Base-by-base conservation (phyloP, 306 rosid species). In the Hylodesmum podocarpum region DNA sequence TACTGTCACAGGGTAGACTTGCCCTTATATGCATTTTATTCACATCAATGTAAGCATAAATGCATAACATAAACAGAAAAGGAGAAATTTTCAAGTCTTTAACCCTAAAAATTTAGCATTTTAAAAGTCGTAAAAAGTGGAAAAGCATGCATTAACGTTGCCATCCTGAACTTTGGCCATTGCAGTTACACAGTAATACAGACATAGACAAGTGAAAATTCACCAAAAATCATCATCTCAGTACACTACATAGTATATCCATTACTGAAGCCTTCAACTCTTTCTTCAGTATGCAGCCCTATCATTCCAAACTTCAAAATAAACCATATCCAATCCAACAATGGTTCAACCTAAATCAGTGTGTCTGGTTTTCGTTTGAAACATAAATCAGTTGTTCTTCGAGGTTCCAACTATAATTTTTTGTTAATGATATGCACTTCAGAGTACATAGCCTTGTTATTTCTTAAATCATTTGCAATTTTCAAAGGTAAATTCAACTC, bases 151-250 rank as follows among this genome's bases (percentile, higher is more conserved):
- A 57, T 69, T 46, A 40, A 22, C 40, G 15, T 21, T 21, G 64
- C 19, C 82, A 61, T 15, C 33, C 66, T 3, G n/a, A 27, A 39
- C 44, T 25, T 36, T 13, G 66, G 37, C 47, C 6, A 6, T 57
- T 49, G 51, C 29, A 24, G 51, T 15, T 53, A 16, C 46, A 54
- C 13, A 49, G 28, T 24, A 54, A 24, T 54, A 71, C 39, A 14
- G 51, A 6, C 66, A 59, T 34, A 25, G 61, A 67, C 70, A 73
- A 58, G 11, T 69, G 71, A 53, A 21, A 63, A 46, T 47, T 43
- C 8, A 3, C 70, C 49, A 19, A 11, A 16, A 8, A 29, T 6
- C 70, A 55, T 51, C 54, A 73, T 12, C 53, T 61, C 40, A 36
- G 19, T 68, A 39, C 24, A 40, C 55, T 66, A 41, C n/a, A 46